Evolutionary conservation across 2,329 filamentous ascomycete species (phyloP), one percentile per base, ranked within the genome.

Genomic region (Dendryphion nanum): DNA sequence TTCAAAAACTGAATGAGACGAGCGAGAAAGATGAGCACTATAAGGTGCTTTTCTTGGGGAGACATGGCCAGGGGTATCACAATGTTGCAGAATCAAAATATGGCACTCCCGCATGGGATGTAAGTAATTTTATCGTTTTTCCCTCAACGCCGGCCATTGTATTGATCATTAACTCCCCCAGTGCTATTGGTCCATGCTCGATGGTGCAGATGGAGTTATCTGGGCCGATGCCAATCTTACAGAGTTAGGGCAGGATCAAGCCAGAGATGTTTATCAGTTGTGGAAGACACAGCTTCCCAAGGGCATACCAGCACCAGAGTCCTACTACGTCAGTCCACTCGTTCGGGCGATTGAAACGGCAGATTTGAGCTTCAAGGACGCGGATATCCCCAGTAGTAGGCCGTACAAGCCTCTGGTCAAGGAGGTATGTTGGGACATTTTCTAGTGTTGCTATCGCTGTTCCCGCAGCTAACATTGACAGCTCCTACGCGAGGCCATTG

Each of bases 51-150:
- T 82, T 82, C 59, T 71, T 86, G 53, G 83, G 78, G 15, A 76
- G 85, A 26, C 85, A 88, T 58, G 85, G 84, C 7, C 76, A 88
- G 61, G 84, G 84, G 0, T 70, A 68, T 41, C 77, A 83, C 55
- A 83, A 83, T 55, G 77, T 80, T 13, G 83, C 82, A 6, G 80
- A 86, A 64, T 67, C 70, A n/a, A 82, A 74, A 53, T 86, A 85
- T 51, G 82, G 82, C 19, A 86, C 82, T 0, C 71, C 76, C 5
- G 78, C 77, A 5, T 86, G 83, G 83, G 82, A 86, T 57, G 78
- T 78, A 60, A 51, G 76, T 67, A n/a, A 4, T 33, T 14, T 26
- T 26, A 26, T 23, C 33, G 6, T 18, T 14, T 21, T 10, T 31
- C 28, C n/a, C 17, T 5, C 13, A 33, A 19, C 18, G 31, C 5